Evolutionary conservation across 2,329 filamentous ascomycete genomes (phyloP), one percentile per base, ranked within the genome.

Genomic region (Nemania sp.): DNA sequence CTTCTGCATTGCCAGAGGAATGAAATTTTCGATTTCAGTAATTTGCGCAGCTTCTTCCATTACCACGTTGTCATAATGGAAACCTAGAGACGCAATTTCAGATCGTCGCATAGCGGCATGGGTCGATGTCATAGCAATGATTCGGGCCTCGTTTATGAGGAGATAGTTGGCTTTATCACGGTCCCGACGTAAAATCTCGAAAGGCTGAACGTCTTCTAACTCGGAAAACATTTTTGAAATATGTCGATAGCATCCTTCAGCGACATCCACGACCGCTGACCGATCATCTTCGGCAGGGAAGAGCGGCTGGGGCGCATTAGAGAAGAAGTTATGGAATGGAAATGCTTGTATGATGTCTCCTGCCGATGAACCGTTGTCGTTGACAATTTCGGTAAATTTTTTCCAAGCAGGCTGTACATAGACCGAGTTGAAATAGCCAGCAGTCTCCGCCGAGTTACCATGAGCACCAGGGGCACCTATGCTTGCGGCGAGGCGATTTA

Each of bases 41-140:
- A 99, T 93, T 68, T 99, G 94, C 11, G 94, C 94, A 5, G 94
- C 93, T 78, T 99, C 94, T 75, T 99, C 94, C 89, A 99, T 97
- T 48, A 99, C 81, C 11, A 99, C 89, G 61, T 96, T 99, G 76
- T 97, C 92, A 66, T 99, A 99, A 63, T 91, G 90, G 73, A 99
- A 99, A 14, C 92, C 92, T n/a, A 97, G 80, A 14, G 83, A 81
- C 1, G 91, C 88, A 64, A 99, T 97, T 66, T 97, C 93, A 59
- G 90, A 86, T 59, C 93, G 81, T 57, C 91, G 86, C 81, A 99
- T 99, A 1, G 94, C 94, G 4, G 94, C 95, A 71, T 99, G 94
- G 0, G 95, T 99, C 3, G 92, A 95, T 15, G 94, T 99, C 95
- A 99, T 99, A 53, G 94, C 95, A 61, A 99, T 88, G 59, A 99